A percentile compares a stretch with the other conserved stretches of the same genome.
Conservation (phyloP, 352 stramenopile genomes). For the Globisporangium abappressorium region DNA sequence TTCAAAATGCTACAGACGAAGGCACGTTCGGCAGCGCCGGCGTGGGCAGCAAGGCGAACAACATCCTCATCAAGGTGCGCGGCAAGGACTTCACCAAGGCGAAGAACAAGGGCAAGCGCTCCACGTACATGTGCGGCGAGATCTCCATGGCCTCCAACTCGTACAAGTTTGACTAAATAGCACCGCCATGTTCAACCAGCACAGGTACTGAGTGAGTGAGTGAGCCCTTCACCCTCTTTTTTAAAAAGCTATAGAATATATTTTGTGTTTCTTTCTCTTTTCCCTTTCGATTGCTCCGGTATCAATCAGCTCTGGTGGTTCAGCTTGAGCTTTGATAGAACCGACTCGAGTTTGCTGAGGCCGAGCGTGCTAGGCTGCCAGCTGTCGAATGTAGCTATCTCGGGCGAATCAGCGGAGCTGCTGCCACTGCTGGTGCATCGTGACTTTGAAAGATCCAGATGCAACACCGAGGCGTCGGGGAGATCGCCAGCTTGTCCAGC, state of each 20-base stretch:
- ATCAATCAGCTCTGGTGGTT: conserved; percentile 19
- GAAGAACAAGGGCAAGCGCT: conserved; percentile 99
- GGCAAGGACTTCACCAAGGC: conserved; percentile 99
- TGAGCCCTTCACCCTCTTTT: conserved; percentile 7
- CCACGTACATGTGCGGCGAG: conserved; percentile 92
- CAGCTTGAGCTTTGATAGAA: conserved; percentile 21
- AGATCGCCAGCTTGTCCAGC: conserved; percentile 4
- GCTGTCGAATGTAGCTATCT: conserved; percentile 33
- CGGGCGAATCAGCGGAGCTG: conserved; percentile 3
- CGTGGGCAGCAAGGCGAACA: conserved; percentile 96
- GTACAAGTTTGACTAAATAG: conserved; percentile 86
- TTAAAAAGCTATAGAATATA: conserved; percentile 23
- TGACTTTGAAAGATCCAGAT: conserved; percentile 27
- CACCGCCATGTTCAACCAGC: background rate
- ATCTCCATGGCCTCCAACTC: conserved; percentile 94
- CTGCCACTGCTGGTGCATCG: background rate
- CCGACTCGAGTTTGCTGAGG: conserved; percentile 31
- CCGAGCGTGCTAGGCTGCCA: conserved; percentile 44
- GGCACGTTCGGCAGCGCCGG: conserved; percentile 94
- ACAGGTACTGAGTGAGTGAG: background rate
- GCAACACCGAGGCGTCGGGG: conserved; percentile 28
- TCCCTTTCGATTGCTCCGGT: background rate
- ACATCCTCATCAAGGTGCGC: conserved; percentile 96
- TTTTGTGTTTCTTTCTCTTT: conserved; percentile 2
- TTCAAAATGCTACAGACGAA: conserved; percentile 64